Evolutionary conservation across 1,284 basidiomycete species (phyloP).

Genomic region (Caloboletus firmus): DNA sequence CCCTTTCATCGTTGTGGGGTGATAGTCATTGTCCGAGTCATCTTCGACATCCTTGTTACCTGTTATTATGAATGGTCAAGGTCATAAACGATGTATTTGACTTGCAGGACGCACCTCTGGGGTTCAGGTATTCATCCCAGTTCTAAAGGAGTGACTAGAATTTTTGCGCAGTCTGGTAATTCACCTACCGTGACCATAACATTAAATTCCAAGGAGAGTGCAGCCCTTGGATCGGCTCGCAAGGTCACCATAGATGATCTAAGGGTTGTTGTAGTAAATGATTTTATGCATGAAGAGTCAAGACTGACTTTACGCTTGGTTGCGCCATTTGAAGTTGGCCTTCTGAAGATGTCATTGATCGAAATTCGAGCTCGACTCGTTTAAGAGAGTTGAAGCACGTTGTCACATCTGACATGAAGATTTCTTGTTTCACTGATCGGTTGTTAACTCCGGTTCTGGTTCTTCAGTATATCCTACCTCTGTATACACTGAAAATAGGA

Average conservation of each 20-base stretch:
- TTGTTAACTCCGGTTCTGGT: not conserved
- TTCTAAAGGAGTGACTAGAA: constrained; percentile 41
- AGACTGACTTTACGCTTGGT: constrained; percentile 55
- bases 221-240: constrained; percentile 50
- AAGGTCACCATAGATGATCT: constrained; percentile 65
- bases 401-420: constrained; percentile 76
- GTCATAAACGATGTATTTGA: not conserved
- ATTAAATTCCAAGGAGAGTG: constrained; percentile 64
- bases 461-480: constrained; percentile 45
- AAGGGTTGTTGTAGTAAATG: not conserved
- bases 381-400: constrained; percentile 73
- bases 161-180: not conserved
- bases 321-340: constrained; percentile 68
- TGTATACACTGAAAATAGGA: constrained; percentile 58
- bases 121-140: constrained; percentile 62
- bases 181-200: constrained; percentile 60
- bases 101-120: constrained; percentile 30
- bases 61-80: constrained; percentile 2
- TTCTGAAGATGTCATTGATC: constrained; percentile 42
- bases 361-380: constrained; percentile 67
- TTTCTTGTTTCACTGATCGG: constrained; percentile 75
- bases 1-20: constrained; percentile 40
- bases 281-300: not conserved
- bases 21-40: constrained; percentile 50
- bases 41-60: constrained; percentile 21